These are phyloP conservation scores for Trypanosomatidae sp. DNA, from an alignment of 208 protist species.

Conservation along the genomic window DNA sequence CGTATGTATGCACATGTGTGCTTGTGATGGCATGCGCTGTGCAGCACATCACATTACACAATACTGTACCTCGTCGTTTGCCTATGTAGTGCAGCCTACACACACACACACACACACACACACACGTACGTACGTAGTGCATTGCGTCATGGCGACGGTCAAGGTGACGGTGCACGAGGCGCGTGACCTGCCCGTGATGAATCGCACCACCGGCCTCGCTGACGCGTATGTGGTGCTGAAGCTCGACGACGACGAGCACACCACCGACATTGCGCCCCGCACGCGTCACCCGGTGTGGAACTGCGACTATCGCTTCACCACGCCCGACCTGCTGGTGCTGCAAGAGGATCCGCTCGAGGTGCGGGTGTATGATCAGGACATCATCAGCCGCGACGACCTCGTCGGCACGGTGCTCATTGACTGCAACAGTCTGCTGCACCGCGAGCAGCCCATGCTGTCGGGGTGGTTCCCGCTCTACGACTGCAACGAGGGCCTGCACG, in stretches of 20 bases:
- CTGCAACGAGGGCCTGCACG: slow-evolving; percentile 56
- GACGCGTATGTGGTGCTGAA: slow-evolving; percentile 85
- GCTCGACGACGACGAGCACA: slow-evolving; percentile 61
- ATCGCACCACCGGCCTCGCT: slow-evolving; percentile 66
- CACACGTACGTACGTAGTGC: slow-evolving; percentile 5
- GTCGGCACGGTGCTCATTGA: slow-evolving; percentile 91
- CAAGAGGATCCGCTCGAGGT: slow-evolving; percentile 93
- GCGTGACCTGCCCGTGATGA: slow-evolving; percentile 88
- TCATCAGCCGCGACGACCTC: slow-evolving; percentile 90
- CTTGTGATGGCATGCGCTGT: neutral
- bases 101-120: neutral
- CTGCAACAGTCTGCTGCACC: slow-evolving; percentile 81
- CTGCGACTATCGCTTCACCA: slow-evolving; percentile 69
- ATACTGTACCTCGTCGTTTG: neutral
- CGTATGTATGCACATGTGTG: neutral
- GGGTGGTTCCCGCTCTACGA: slow-evolving; percentile 91
- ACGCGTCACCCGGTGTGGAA: slow-evolving; percentile 80
- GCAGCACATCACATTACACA: neutral
- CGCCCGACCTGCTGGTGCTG: slow-evolving; percentile 71
- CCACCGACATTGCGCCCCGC: slow-evolving; percentile 53
- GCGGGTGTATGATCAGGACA: slow-evolving; percentile 93
- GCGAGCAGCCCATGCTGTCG: slow-evolving; percentile 33
- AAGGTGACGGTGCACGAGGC: slow-evolving; percentile 85
- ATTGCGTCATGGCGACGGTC: slow-evolving; percentile 61
- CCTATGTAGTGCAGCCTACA: neutral